phyloP scores from a whole-genome alignment of 148 eudicot genomes.

The Rhododendron simsii region DNA sequence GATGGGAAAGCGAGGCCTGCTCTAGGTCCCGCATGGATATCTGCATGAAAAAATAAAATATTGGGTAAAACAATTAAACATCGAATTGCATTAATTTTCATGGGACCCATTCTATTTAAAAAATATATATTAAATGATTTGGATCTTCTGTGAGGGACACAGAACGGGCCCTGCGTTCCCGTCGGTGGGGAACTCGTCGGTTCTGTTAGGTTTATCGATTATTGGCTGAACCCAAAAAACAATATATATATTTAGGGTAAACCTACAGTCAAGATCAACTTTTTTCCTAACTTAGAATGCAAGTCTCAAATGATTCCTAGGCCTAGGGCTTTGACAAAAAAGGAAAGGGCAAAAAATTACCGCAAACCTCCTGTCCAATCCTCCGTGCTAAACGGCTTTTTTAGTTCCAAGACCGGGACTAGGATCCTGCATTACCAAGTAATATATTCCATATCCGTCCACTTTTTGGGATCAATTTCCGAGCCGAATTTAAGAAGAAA shows the following conservation, averaged over 20 bases:
- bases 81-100: too few species aligned
- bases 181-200: too few species aligned
- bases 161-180: too few species aligned
- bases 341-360: background rate
- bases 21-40: too few species aligned
- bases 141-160: too few species aligned
- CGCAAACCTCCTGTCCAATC: background rate
- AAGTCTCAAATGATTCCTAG: background rate
- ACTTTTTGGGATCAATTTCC: background rate
- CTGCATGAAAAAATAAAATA: too few species aligned
- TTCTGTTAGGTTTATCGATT: too few species aligned
- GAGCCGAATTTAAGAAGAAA: background rate
- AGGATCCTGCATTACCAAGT: background rate
- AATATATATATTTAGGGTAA: background rate
- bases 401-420: background rate
- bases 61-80: too few species aligned
- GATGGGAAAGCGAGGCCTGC: too few species aligned
- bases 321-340: background rate
- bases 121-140: too few species aligned
- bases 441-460: background rate
- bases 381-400: background rate
- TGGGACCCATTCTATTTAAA: too few species aligned
- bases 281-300: background rate
- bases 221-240: background rate
- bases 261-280: background rate